Conservation (phyloP, 176 grass and related monocot species). For the Aegilops sharonensis region DNA sequence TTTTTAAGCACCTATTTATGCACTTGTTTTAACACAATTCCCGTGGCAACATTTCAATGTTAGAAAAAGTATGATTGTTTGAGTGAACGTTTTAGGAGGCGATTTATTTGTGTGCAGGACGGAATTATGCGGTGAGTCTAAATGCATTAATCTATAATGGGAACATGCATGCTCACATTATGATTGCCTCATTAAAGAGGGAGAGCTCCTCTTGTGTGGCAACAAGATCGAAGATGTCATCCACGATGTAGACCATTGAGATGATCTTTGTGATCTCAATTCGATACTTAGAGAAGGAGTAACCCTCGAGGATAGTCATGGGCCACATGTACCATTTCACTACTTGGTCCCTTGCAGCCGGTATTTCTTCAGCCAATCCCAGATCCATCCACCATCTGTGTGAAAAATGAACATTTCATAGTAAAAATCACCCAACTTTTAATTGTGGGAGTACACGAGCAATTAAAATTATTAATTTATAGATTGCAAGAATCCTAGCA, state of each 20-base stretch:
- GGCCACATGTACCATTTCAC: conserved; percentile 64
- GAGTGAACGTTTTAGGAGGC: no score
- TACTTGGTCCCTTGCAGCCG: neutral
- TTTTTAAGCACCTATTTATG: no score
- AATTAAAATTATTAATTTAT: no score
- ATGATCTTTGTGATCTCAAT: conserved; percentile 28
- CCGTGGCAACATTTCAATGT: no score
- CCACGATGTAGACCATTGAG: conserved; percentile 44
- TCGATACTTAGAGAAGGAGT: conserved; percentile 34
- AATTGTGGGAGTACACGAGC: neutral
- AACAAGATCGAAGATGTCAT: conserved; percentile 50
- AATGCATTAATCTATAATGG: no score
- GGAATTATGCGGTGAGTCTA: no score
- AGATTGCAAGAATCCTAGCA: neutral
- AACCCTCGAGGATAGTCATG: conserved; percentile 16
- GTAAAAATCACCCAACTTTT: neutral
- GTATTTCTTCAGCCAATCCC: neutral
- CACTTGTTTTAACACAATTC: no score
- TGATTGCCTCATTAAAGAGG: conserved; percentile 10
- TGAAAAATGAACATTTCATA: neutral
- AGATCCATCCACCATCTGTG: neutral
- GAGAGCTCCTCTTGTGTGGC: conserved; percentile 32
- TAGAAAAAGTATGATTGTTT: no score
- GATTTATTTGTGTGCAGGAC: no score
- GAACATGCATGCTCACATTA: neutral